Evolutionary conservation across 1,284 basidiomycete species (phyloP).

Genomic region (Trichosporon sp.): DNA sequence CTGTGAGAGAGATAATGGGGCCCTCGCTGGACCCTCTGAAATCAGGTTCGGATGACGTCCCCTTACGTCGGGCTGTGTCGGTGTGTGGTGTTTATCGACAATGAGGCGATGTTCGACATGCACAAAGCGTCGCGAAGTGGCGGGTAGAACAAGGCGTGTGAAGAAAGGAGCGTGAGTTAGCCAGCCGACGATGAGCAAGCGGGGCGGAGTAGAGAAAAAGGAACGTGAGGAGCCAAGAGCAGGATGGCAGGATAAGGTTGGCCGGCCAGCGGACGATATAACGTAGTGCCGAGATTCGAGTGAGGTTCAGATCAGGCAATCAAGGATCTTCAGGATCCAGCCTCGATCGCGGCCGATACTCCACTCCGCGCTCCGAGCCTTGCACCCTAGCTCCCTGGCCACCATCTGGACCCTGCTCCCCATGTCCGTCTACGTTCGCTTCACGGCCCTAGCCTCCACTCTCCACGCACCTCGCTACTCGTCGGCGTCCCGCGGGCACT

Average conservation of each 20-base stretch:
- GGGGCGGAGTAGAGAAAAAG: neutral
- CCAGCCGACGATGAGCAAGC: neutral
- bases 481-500: no score
- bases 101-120: neutral
- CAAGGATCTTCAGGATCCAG: neutral
- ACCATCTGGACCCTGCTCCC: neutral
- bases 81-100: neutral
- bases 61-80: neutral
- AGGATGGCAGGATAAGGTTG: no score
- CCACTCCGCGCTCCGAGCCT: neutral
- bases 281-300: neutral
- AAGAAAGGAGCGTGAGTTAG: neutral
- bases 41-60: neutral
- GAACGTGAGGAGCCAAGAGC: neutral
- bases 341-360: no score
- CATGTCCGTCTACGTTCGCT: neutral
- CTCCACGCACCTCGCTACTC: no score
- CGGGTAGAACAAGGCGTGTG: neutral
- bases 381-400: neutral
- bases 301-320: no score
- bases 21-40: neutral
- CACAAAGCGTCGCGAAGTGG: neutral
- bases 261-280: no score
- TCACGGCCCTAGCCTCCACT: neutral
- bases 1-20: neutral